Conservation (phyloP, 23 red algal genomes). For the Rhodosorus marinus region DNA sequence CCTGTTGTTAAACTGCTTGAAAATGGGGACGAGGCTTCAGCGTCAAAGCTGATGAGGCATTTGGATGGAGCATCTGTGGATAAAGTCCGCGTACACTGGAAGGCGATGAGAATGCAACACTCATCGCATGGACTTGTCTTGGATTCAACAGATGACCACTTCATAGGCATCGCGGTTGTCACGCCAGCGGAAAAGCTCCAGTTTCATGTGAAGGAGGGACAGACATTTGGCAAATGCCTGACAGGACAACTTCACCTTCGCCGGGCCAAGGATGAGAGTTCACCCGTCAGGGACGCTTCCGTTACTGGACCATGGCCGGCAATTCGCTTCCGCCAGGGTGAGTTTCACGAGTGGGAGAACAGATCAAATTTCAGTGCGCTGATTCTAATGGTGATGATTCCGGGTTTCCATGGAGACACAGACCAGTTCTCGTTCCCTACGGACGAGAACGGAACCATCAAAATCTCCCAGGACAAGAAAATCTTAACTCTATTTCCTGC, state of each 20-base stretch:
- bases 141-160: not conserved
- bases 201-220: not conserved
- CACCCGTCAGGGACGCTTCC: not conserved
- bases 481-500: no score
- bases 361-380: not conserved
- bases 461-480: no score
- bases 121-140: not conserved
- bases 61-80: no score
- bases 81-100: no score
- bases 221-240: not conserved
- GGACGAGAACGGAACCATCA: no score
- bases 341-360: not conserved
- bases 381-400: not conserved
- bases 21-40: not conserved
- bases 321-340: not conserved
- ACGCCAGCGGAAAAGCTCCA: not conserved
- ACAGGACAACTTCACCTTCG: not conserved
- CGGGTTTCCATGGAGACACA: not conserved
- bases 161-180: not conserved
- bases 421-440: no score
- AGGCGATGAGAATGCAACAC: no score
- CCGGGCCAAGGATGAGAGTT: no score
- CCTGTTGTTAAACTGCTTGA: no score
- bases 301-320: not conserved
- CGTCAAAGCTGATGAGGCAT: no score